phyloP scores from a whole-genome alignment of 768 basidiomycete genomes.

The Lenzites betulinus region DNA sequence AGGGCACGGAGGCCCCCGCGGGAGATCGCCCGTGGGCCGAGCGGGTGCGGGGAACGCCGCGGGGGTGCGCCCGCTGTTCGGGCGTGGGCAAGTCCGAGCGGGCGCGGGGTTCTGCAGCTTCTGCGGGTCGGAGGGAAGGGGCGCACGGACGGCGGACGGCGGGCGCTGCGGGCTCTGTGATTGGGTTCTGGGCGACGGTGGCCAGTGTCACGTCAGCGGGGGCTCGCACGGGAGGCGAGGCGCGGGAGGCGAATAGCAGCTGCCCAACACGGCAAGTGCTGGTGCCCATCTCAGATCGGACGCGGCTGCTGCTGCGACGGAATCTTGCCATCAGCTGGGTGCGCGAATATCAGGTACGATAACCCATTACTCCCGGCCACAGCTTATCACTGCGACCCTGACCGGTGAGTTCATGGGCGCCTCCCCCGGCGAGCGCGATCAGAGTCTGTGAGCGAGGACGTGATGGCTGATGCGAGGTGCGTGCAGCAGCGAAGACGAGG shows the following conservation, averaged over 20 bases:
- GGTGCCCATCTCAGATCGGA: conserved; percentile 16
- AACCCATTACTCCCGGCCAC: conserved; percentile 21
- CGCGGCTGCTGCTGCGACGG: neutral
- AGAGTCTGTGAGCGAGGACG: conserved; percentile 6
- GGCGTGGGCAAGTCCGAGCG: too few relatives aligned
- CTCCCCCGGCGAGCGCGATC: conserved; percentile 12
- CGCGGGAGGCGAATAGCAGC: neutral
- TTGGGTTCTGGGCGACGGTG: conserved; percentile 3
- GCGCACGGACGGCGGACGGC: neutral
- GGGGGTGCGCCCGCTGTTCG: too few relatives aligned
- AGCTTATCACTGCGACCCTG: conserved; percentile 28
- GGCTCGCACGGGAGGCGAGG: neutral
- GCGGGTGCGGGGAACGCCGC: too few relatives aligned
- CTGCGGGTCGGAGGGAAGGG: neutral
- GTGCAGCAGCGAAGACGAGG: neutral
- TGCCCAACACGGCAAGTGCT: neutral
- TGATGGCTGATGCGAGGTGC: conserved; percentile 13
- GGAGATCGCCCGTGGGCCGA: too few relatives aligned
- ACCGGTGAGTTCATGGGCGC: conserved; percentile 11
- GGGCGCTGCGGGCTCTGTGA: conserved; percentile 11
- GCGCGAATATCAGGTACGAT: conserved; percentile 18
- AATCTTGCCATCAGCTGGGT: conserved; percentile 9
- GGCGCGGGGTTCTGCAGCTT: neutral
- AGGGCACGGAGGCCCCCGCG: neutral
- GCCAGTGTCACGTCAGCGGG: neutral